These are phyloP conservation scores for Zea luxurians DNA, from an alignment of 176 grass and related monocot species.

Conservation along the genomic window DNA sequence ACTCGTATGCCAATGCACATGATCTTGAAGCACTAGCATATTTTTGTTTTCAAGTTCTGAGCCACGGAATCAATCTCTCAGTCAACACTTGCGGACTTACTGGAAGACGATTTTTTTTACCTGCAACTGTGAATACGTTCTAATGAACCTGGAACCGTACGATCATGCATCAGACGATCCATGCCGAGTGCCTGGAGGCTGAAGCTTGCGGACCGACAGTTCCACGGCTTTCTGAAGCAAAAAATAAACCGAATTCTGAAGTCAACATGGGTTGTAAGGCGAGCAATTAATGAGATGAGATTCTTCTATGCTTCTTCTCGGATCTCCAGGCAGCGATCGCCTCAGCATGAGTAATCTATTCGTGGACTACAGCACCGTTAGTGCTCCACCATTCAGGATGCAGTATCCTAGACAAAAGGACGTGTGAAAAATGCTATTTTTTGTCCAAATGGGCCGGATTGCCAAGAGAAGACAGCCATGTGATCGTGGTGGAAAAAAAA, in stretches of 20 bases:
- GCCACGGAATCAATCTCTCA: slow-evolving; percentile 3
- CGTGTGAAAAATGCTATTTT: slow-evolving; percentile 12
- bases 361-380: slow-evolving; percentile 23
- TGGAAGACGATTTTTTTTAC: not conserved
- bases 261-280: slow-evolving; percentile 39
- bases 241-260: slow-evolving; percentile 7
- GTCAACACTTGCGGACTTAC: not conserved
- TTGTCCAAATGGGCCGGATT: slow-evolving; percentile 31
- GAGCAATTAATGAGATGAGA: slow-evolving; percentile 45
- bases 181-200: not conserved
- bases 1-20: slow-evolving; percentile 35
- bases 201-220: not conserved
- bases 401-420: slow-evolving; percentile 36
- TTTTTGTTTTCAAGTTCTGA: not conserved
- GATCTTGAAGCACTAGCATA: slow-evolving; percentile 10
- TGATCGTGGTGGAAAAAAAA: not conserved
- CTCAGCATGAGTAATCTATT: slow-evolving; percentile 45
- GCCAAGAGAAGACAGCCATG: slow-evolving; percentile 25
- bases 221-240: no score
- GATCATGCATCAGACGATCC: not conserved
- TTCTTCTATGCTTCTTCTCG: slow-evolving; percentile 32
- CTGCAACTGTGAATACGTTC: not conserved
- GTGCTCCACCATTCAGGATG: slow-evolving; percentile 39
- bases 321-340: slow-evolving; percentile 43
- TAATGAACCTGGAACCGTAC: not conserved